These are phyloP conservation scores for Pythium folliculosum DNA, from an alignment of 352 stramenopile genomes.

Conservation along the genomic window DNA sequence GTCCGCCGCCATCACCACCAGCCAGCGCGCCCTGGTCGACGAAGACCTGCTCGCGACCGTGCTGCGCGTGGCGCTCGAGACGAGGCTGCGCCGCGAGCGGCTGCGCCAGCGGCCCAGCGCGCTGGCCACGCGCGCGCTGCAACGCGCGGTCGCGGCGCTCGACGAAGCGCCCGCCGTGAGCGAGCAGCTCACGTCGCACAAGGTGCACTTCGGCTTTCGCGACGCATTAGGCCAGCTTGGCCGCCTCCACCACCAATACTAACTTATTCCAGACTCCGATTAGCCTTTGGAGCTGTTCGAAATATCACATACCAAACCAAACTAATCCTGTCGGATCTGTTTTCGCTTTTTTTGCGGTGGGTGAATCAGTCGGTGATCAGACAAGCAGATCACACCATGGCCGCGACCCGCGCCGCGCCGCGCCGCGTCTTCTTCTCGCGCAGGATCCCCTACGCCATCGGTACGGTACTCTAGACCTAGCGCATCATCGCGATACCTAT, in stretches of 20 bases:
- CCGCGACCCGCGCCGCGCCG: conserved; percentile 45
- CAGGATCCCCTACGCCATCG: conserved; percentile 65
- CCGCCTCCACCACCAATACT: conserved; percentile 22
- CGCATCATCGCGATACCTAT: background rate
- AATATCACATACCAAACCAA: conserved; percentile 34
- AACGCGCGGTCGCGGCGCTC: conserved; percentile 33
- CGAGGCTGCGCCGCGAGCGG: conserved; percentile 33
- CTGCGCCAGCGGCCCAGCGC: conserved; percentile 2
- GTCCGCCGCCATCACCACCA: background rate
- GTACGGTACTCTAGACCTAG: conserved; percentile 28
- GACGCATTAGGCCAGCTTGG: conserved; percentile 37
- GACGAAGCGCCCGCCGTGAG: conserved; percentile 34
- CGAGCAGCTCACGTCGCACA: conserved; percentile 29
- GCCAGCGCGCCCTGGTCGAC: conserved; percentile 25
- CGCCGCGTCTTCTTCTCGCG: conserved; percentile 73
- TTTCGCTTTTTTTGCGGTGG: background rate
- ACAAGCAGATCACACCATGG: background rate
- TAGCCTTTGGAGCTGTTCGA: background rate
- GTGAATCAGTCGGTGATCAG: background rate
- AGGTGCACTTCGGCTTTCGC: conserved; percentile 38
- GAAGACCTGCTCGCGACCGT: conserved; percentile 44
- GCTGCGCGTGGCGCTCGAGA: conserved; percentile 40
- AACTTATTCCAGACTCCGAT: conserved; percentile 10
- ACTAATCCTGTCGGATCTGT: conserved; percentile 1
- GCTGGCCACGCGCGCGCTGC: conserved; percentile 18